Percentiles rank a stretch among this genome's conserved stretches.
phyloP scores from a whole-genome alignment of 2,329 filamentous ascomycete genomes.

The Cordyceps militaris region DNA sequence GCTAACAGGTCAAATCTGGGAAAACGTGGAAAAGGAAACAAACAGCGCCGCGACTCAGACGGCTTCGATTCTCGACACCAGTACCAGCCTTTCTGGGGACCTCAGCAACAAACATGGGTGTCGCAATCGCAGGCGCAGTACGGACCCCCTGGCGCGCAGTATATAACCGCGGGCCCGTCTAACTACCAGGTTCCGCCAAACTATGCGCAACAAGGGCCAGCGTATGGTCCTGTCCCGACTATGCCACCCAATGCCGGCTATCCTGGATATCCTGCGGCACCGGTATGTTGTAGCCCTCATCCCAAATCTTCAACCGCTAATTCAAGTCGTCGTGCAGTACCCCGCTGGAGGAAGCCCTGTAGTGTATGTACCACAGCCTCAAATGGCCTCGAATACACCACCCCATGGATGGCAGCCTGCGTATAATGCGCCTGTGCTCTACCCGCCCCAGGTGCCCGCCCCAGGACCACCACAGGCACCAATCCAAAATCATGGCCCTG shows the following conservation, averaged over 20 bases:
- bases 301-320: neutral
- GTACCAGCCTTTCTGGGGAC: constrained; percentile 61
- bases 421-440: constrained; percentile 25
- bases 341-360: constrained; percentile 29
- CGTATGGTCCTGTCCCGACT: constrained; percentile 36
- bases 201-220: constrained; percentile 37
- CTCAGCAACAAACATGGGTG: constrained; percentile 52
- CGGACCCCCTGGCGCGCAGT: constrained; percentile 28
- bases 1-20: constrained; percentile 66
- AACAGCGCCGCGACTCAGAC: constrained; percentile 57
- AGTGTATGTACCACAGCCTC: constrained; percentile 30
- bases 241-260: constrained; percentile 32
- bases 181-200: constrained; percentile 39
- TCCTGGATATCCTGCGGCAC: constrained; percentile 37
- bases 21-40: constrained; percentile 60
- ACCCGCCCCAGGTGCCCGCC: constrained; percentile 20
- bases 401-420: constrained; percentile 32
- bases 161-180: constrained; percentile 26
- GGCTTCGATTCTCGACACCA: constrained; percentile 60
- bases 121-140: constrained; percentile 43
- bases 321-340: constrained; percentile 21
- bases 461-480: constrained; percentile 21
- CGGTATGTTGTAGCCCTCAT: constrained; percentile 30
- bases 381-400: constrained; percentile 23
- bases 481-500: constrained; percentile 17